Base-by-base conservation (phyloP, 140 eudicot genomes). In the Eryngium alpinum region DNA sequence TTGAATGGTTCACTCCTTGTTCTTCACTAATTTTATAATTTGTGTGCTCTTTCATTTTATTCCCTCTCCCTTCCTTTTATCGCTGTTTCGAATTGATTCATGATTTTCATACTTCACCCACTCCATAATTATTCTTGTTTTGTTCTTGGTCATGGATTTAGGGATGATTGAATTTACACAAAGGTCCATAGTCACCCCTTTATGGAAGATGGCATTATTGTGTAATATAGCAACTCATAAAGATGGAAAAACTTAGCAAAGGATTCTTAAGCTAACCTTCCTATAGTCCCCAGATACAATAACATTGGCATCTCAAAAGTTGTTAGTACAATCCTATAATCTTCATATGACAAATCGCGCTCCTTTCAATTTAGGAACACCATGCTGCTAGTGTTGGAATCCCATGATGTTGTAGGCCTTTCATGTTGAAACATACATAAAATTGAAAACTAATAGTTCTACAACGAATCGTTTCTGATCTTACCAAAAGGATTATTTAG, bases 271-370 rank as follows among this genome's bases (percentile, higher is more conserved):
- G 29, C 88, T 77, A 78, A 95, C 97, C 96, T 90, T 91, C 72
- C 99, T 97, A 83, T 89, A 96, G 33, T 94, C 98, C 52, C 99
- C 99, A 6, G 92, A 79, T 82, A 98, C 99, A 80, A 96, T 82
- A 74, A 78, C 87, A 83, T 90, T 92, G 18, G 80, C 59, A 69
- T 91, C 98, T 33, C 98, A 86, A 71, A 96, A 96, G 71, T 91
- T 91, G 79, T 90, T 90, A 29, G 99, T 91, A 86, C 34, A 84
- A 84, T 77, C 89, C 82, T 91, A 81, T 93, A 88, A 83, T 90
- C 98, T 60, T 86, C 93, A 81, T 86, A 90, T 9, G 98, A 84
- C 86, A 80, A 76, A 60, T 79, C 87, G 89, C 34, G 93, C 89
- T 80, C 99, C 98, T 89, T 85, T 88, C 18, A 93, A 57, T 84